Evolutionary conservation across 306 rosid genomes (phyloP).

Genomic region (Gastrolobium villosum): DNA sequence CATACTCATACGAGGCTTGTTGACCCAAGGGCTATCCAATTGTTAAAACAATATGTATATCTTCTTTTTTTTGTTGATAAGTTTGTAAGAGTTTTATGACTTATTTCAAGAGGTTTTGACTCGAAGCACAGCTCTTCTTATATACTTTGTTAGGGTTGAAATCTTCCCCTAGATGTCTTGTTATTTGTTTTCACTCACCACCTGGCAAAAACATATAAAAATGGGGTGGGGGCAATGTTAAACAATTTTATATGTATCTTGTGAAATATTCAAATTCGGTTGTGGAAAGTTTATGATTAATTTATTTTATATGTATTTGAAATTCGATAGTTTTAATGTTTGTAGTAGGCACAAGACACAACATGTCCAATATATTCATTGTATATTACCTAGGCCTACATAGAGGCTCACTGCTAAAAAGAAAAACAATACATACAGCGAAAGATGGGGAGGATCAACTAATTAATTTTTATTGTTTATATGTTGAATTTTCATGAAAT

Average conservation of each 20-base stretch:
- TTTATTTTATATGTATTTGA: slow-evolving; percentile 8
- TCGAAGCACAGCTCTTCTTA: background rate
- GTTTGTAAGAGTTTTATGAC: slow-evolving; percentile 33
- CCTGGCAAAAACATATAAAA: slow-evolving; percentile 39
- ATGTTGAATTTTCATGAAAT: background rate
- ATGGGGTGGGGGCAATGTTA: background rate
- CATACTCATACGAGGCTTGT: slow-evolving; percentile 44
- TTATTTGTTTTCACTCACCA: slow-evolving; percentile 39
- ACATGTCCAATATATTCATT: background rate
- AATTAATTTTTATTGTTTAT: background rate
- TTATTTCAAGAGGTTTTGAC: slow-evolving; percentile 47
- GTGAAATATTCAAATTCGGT: background rate
- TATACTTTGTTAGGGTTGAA: slow-evolving; percentile 36
- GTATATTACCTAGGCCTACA: background rate
- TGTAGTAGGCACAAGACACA: slow-evolving; percentile 5
- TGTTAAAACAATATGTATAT: background rate
- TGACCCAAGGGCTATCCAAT: slow-evolving; percentile 41
- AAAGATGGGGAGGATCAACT: background rate
- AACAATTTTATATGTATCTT: slow-evolving; percentile 31
- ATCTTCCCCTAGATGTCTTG: slow-evolving; percentile 23
- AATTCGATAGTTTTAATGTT: background rate
- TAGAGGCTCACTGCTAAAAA: background rate
- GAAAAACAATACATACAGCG: background rate
- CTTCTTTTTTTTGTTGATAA: background rate
- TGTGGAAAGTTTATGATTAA: slow-evolving; percentile 3